Evolutionary conservation across 2,329 filamentous ascomycete genomes (phyloP).

Genomic region (Emydomyces testavorans): DNA sequence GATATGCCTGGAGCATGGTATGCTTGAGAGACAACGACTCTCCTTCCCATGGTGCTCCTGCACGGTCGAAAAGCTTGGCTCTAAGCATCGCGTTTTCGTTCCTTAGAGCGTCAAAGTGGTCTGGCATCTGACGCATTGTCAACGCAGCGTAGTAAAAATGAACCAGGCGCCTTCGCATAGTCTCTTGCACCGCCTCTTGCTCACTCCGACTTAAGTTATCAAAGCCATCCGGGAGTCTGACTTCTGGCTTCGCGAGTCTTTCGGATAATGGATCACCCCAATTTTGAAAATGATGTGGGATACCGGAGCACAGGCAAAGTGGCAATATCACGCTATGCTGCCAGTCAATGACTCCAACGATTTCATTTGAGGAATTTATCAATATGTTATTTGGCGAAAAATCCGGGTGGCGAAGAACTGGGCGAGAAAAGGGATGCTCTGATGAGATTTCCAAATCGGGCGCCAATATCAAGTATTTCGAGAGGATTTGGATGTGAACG

Average conservation of each 20-base stretch:
- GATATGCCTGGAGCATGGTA: conserved; percentile 18
- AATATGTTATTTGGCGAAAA: conserved; percentile 26
- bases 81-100: conserved; percentile 18
- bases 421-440: conserved; percentile 13
- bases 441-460: conserved; percentile 17
- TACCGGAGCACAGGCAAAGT: conserved; percentile 22
- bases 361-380: conserved; percentile 19
- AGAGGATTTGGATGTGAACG: conserved; percentile 18
- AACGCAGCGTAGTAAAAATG: conserved; percentile 23
- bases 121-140: conserved; percentile 19
- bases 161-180: conserved; percentile 18
- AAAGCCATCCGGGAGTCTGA: conserved; percentile 21
- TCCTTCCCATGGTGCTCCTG: conserved; percentile 24
- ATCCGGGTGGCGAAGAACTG: conserved; percentile 21
- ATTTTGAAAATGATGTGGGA: conserved; percentile 28
- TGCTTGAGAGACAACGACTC: conserved; percentile 21
- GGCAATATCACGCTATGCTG: conserved; percentile 24
- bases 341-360: conserved; percentile 26
- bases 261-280: conserved; percentile 25
- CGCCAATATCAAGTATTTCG: conserved; percentile 19
- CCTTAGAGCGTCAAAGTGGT: conserved; percentile 21
- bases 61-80: conserved; percentile 20
- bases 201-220: conserved; percentile 18
- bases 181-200: conserved; percentile 19
- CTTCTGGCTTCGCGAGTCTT: conserved; percentile 17